Percentiles rank a stretch among this genome's conserved stretches.
These are phyloP conservation scores for Ramaria rubella DNA, from an alignment of 768 basidiomycete genomes.

Conservation along the genomic window DNA sequence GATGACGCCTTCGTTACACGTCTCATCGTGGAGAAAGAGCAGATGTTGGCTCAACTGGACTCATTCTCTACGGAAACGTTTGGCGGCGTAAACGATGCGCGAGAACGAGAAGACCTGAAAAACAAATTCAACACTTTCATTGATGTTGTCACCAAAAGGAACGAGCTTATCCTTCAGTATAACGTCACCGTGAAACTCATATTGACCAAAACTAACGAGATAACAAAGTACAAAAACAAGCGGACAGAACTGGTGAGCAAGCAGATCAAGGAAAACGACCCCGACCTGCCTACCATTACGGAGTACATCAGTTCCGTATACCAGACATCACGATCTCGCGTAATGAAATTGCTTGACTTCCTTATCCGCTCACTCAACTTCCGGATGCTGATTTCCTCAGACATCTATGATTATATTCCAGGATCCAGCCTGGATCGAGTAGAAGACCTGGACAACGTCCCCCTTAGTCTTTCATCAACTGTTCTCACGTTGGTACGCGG, in stretches of 20 bases:
- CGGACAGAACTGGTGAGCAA: not conserved
- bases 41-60: not conserved
- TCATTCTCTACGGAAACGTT: no score
- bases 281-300: not conserved
- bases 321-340: not conserved
- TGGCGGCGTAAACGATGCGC: not conserved
- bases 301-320: not conserved
- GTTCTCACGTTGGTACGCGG: no score
- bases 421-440: no score
- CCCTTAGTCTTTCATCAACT: no score
- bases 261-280: not conserved
- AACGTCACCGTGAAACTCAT: not conserved
- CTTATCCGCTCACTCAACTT: no score
- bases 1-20: not conserved
- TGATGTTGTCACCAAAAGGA: not conserved
- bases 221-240: not conserved
- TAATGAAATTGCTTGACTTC: slow-evolving; percentile 1
- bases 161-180: not conserved
- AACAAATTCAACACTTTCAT: not conserved
- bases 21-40: not conserved
- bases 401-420: no score
- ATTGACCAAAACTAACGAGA: not conserved
- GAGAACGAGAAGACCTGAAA: not conserved
- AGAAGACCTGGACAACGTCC: no score
- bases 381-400: no score